Evolutionary conservation across 306 rosid species (phyloP), one percentile per base, ranked within the genome.

Genomic region (Casuarina equisetifolia): DNA sequence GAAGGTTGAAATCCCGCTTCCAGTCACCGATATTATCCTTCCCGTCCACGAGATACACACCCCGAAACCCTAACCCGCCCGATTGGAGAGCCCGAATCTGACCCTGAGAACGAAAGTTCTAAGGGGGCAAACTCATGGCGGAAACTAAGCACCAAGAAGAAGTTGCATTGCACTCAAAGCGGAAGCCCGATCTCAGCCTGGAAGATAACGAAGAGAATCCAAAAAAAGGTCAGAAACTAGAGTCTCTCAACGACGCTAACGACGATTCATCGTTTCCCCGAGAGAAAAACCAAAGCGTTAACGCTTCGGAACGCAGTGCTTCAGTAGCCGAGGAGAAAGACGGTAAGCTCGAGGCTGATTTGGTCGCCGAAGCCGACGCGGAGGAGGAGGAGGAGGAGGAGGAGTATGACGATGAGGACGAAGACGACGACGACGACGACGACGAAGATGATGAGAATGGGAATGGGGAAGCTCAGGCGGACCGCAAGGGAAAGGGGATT

Each of bases 401-500:
- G 36, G 77, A 72, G 9, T 81, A 82, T 2, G 11, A 49, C 19
- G 78, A 35, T 0, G 78, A 44, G 6, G 83, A 76, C 0, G 81
- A 59, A 0, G 80, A 71, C 0, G 81, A 59, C 0, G 80, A 71
- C 0, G 78, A 72, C 0, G 75, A 68, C 2, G 85, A 76, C 0
- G 83, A 81, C 0, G 83, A 80, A 5, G 84, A 84, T 0, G 85
- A 71, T 0, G 87, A 81, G 0, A 74, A 72, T 0, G 88, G 81
- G 0, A 77, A 75, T 0, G 88, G 63, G 38, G 79, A 86, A 10
- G 77, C 45, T 39, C 85, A 75, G 70, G 84, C 63, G 83, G 95
- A 92, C 80, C 84, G 79, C 12, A 94, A 92, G 93, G 97, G 98
- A 10, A 92, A 95, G 39, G 91, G 89, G 71, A 78, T 88, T 72